phyloP scores from a whole-genome alignment of 73 alveolate species.

The Breviolum minutum region DNA sequence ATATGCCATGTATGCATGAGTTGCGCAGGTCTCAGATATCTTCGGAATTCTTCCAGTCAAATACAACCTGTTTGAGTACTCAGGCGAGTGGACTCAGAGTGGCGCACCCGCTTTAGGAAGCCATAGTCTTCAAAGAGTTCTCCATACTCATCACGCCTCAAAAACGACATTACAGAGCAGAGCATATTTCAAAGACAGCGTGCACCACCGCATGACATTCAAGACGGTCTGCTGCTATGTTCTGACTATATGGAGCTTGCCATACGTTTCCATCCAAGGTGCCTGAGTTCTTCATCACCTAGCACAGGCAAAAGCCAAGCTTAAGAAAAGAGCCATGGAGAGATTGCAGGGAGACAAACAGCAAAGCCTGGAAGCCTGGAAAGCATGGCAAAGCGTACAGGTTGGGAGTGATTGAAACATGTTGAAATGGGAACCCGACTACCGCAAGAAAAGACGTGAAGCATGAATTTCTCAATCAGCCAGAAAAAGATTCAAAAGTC shows the following conservation, averaged over 20 bases:
- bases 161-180: neutral
- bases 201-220: neutral
- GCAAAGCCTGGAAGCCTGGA: too few species aligned
- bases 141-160: slow-evolving; percentile 94
- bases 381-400: too few species aligned
- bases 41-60: neutral
- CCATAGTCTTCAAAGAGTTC: slow-evolving; percentile 88
- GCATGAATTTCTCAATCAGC: too few species aligned
- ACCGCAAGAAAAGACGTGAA: too few species aligned
- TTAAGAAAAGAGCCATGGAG: too few species aligned
- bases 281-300: slow-evolving; percentile 5
- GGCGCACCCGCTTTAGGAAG: slow-evolving; percentile 54
- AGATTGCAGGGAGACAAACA: too few species aligned
- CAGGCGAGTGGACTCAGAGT: neutral
- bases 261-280: neutral
- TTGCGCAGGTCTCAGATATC: too few species aligned
- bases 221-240: neutral
- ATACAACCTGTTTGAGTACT: neutral
- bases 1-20: too few species aligned
- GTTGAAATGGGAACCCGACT: too few species aligned
- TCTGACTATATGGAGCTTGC: neutral
- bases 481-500: too few species aligned
- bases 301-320: neutral
- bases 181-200: neutral
- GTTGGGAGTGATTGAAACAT: too few species aligned